Base-by-base conservation (phyloP, 495 filamentous ascomycete genomes). In the Aspergillus cristatus region DNA sequence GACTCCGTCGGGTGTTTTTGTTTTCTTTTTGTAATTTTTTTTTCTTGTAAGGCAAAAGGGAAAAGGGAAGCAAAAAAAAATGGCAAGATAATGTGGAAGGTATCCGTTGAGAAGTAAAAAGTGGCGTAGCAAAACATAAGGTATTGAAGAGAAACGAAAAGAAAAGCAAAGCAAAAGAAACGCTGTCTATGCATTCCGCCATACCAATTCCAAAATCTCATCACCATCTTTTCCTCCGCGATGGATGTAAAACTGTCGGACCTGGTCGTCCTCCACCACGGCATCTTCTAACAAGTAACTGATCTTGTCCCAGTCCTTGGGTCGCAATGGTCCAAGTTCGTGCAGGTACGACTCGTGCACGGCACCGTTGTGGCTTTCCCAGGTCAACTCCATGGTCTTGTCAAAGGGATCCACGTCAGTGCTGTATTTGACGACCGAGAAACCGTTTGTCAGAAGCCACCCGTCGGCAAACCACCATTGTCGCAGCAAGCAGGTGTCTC, bases 371-470 rank as follows among this genome's bases (percentile, higher is more conserved):
- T 62, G 54, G 4, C 58, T 42, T 6, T 61, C 53, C 69, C 69
- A 72, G 6, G 69, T 70, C 38, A 65, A 48, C 41, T 72, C 69
- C 58, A 70, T 65, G 20, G 49, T 51, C 12, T 49, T 34, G 25
- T 69, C 55, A 11, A 47, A 43, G 8, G 53, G 43, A 28, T 46
- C 42, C 17, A 63, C 34, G 12, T 56, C 16, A 35, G 54, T 50
- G n/a, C 65, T 63, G 46, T 78, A 75, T 28, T 70, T 58, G 13
- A 68, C 56, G 17, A 79, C 54, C 1, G 69, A 72, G 49, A 65
- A 74, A 0, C 75, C 77, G 44, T 76, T 78, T 6, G 71, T 68
- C 28, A 81, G 40, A n/a, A 78, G 56, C 55, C 67, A 76, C 14
- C 66, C 60, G 41, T 76, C 74, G 11, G 51, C 54, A 40, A 79